phyloP scores from a whole-genome alignment of 257 asterid genomes.

The Capsicum rhomboideum region DNA sequence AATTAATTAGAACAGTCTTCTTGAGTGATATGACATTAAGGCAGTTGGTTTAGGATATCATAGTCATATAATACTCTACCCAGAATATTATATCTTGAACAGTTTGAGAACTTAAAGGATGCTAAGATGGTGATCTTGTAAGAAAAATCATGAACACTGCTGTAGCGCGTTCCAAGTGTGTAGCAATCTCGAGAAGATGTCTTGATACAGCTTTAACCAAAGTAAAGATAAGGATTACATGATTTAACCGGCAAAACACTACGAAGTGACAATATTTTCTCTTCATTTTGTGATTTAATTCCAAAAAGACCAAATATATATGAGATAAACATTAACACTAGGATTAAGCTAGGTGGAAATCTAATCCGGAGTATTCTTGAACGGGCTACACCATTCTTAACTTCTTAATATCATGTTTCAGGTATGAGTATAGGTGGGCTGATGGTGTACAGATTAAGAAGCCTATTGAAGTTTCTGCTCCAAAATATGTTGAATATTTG shows the following conservation, averaged over 20 bases:
- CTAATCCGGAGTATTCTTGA: neutral
- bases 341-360: neutral
- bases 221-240: neutral
- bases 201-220: neutral
- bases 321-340: neutral
- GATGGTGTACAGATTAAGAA: conserved; percentile 84
- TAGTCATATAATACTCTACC: neutral
- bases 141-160: neutral
- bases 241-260: neutral
- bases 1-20: neutral
- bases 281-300: neutral
- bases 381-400: neutral
- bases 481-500: conserved; percentile 79
- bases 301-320: neutral
- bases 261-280: neutral
- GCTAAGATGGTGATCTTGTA: neutral
- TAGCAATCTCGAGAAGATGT: neutral
- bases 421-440: conserved; percentile 94
- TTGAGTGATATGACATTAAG: neutral
- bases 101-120: neutral
- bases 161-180: neutral
- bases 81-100: neutral
- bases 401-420: conserved; percentile 7
- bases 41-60: neutral
- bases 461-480: conserved; percentile 32